Percentiles rank a stretch among this genome's conserved stretches.
phyloP scores from a whole-genome alignment of 305 asterid genomes.

The Fraxinus floribunda region DNA sequence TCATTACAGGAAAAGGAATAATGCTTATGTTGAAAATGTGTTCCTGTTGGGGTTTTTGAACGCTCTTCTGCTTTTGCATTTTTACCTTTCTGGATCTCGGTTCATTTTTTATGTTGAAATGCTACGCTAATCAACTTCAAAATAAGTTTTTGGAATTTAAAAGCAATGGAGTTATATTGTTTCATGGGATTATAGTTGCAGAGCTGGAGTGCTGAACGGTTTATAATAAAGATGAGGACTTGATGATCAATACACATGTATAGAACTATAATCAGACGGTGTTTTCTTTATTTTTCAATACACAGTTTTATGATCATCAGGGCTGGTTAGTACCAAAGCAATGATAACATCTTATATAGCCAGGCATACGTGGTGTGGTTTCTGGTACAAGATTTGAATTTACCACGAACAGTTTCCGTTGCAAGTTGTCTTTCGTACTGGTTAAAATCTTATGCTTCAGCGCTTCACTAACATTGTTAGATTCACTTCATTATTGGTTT shows the following conservation, averaged over 20 bases:
- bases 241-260: background rate
- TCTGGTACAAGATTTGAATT: background rate
- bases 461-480: background rate
- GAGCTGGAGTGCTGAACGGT: background rate
- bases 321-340: background rate
- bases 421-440: background rate
- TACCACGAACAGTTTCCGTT: background rate
- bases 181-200: constrained; percentile 1
- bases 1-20: background rate
- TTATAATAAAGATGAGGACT: background rate
- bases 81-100: background rate
- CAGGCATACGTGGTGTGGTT: background rate
- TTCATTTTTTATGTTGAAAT: background rate
- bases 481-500: background rate
- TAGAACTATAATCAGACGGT: background rate
- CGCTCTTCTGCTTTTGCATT: background rate
- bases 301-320: background rate
- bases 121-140: background rate
- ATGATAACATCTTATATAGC: background rate
- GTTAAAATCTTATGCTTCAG: background rate
- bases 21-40: background rate
- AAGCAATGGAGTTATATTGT: background rate
- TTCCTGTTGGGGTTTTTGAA: background rate
- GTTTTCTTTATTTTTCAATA: background rate
- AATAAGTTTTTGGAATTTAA: background rate